A percentile compares a stretch with the other conserved stretches of the same genome.
Evolutionary conservation across 176 grass and related monocot genomes (phyloP).

Genomic region (Chloris gayana): DNA sequence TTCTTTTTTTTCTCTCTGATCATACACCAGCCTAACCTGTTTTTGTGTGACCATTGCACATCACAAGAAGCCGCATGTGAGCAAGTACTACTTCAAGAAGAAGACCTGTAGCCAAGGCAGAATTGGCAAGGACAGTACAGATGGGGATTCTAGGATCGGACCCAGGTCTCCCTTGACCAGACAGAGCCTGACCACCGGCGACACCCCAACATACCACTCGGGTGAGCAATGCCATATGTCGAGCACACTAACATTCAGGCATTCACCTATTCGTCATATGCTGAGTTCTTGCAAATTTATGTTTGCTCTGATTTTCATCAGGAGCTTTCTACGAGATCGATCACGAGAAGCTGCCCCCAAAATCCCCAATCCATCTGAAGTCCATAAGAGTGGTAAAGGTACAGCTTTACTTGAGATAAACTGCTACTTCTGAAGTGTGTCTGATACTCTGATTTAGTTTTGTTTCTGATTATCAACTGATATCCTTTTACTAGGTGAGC

Average conservation of each 20-base stretch:
- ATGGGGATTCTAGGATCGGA: slow-evolving; percentile 33
- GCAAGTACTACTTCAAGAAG: slow-evolving; percentile 54
- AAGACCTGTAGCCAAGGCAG: slow-evolving; percentile 30
- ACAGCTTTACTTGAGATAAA: slow-evolving; percentile 11
- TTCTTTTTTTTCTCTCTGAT: not conserved
- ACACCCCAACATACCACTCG: slow-evolving; percentile 23
- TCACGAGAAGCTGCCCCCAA: slow-evolving; percentile 72
- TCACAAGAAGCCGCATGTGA: slow-evolving; percentile 50
- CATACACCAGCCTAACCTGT: slow-evolving; percentile 15
- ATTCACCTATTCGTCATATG: slow-evolving; percentile 8
- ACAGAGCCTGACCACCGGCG: slow-evolving; percentile 43
- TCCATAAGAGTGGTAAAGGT: slow-evolving; percentile 76
- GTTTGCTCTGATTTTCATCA: slow-evolving; percentile 37
- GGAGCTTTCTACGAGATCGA: slow-evolving; percentile 83
- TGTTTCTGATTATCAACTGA: slow-evolving; percentile 15
- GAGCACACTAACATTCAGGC: not conserved
- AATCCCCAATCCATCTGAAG: slow-evolving; percentile 81
- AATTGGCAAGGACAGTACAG: slow-evolving; percentile 40
- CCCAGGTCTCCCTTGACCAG: slow-evolving; percentile 38
- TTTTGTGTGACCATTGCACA: slow-evolving; percentile 30
- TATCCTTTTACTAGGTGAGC: slow-evolving; percentile 43
- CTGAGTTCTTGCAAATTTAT: slow-evolving; percentile 24
- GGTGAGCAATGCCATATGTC: slow-evolving; percentile 29
- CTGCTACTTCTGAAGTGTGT: not conserved
- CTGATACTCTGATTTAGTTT: slow-evolving; percentile 15